Evolutionary conservation across 2,329 filamentous ascomycete genomes (phyloP).

Genomic region (Fusarium scirpi): DNA sequence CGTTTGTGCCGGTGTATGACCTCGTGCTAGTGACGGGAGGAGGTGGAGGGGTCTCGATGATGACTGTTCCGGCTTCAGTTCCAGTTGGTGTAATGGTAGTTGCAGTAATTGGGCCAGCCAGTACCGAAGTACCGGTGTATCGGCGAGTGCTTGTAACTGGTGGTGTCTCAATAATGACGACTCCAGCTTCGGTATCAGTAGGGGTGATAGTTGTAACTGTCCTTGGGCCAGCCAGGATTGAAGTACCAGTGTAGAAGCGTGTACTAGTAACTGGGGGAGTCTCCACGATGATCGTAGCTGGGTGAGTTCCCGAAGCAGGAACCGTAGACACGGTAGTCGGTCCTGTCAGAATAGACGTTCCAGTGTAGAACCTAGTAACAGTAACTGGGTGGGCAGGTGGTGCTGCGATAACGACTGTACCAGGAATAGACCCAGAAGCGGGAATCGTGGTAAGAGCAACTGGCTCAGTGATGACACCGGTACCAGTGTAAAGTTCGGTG

Average conservation of each 20-base stretch:
- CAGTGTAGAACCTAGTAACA: neutral
- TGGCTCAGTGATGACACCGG: neutral
- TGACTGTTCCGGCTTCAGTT: neutral
- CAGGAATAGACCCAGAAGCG: neutral
- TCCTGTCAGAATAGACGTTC: neutral
- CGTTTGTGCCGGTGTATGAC: neutral
- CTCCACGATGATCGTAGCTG: neutral
- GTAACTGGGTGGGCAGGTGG: neutral
- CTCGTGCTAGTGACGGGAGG: neutral
- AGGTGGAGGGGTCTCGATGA: neutral
- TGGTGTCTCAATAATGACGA: conserved; percentile 3
- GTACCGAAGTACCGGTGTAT: conserved; percentile 4
- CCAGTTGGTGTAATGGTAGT: conserved; percentile 4
- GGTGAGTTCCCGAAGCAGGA: neutral
- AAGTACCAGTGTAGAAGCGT: neutral
- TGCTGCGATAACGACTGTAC: neutral
- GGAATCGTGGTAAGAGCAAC: neutral
- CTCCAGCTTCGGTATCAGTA: neutral
- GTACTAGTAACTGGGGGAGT: neutral
- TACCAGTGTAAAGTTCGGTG: conserved; percentile 11
- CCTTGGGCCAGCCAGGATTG: neutral
- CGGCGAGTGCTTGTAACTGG: neutral
- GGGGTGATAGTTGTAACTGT: neutral
- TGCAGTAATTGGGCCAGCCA: neutral
- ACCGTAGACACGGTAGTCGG: neutral